Evolutionary conservation across 495 filamentous ascomycete species (phyloP).

Genomic region (Podospora pseudopauciseta): DNA sequence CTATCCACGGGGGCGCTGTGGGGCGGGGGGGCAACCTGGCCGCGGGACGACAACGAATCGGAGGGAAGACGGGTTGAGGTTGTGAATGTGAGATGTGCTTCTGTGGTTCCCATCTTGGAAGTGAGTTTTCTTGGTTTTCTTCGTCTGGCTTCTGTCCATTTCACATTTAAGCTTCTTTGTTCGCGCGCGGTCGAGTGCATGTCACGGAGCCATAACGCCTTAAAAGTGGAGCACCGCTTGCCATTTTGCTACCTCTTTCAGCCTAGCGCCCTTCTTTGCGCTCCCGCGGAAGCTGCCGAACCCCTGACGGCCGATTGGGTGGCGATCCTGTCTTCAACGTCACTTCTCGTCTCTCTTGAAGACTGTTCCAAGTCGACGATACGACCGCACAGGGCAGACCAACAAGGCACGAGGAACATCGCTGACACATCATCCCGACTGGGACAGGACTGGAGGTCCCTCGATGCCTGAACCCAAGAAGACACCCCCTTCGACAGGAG

Average conservation of each 20-base stretch:
- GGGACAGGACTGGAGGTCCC: background rate
- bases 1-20: background rate
- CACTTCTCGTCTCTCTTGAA: background rate
- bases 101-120: background rate
- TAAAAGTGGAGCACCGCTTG: conserved; percentile 4
- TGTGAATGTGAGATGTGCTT: background rate
- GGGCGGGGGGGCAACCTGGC: too few relatives aligned
- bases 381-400: background rate
- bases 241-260: conserved; percentile 6
- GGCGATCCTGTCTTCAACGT: background rate
- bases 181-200: background rate
- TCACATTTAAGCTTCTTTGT: background rate
- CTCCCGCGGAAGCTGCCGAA: background rate
- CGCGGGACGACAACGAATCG: background rate
- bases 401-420: background rate
- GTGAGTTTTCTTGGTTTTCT: background rate
- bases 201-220: background rate
- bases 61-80: background rate
- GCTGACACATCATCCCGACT: background rate
- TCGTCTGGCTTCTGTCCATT: background rate
- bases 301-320: background rate
- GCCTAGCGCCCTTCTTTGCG: background rate
- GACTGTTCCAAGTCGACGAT: background rate
- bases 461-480: conserved; percentile 14
- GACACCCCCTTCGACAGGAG: background rate